These are phyloP conservation scores for Thielaviopsis cerberus DNA, from an alignment of 2,329 filamentous ascomycete species.

Conservation along the genomic window DNA sequence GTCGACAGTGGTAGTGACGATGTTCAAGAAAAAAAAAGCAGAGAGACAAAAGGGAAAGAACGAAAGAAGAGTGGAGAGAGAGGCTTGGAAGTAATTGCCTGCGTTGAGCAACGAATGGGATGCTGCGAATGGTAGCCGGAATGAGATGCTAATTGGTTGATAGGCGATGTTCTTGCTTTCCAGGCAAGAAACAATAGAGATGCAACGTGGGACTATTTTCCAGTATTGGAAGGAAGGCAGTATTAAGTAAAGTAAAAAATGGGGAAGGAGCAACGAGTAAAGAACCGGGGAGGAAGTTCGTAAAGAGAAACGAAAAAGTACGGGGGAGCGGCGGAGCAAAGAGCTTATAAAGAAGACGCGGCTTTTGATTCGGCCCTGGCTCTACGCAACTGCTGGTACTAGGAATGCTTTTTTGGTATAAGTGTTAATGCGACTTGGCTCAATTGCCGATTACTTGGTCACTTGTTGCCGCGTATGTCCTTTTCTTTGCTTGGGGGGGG, in stretches of 20 bases:
- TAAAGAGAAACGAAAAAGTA: background rate
- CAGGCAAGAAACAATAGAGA: no score
- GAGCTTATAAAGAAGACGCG: background rate
- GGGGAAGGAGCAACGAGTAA: background rate
- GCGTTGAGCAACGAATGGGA: background rate
- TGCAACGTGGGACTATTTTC: no score
- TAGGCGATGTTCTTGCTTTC: no score
- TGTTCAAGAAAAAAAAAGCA: background rate
- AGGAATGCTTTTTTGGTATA: background rate
- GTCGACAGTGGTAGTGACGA: background rate
- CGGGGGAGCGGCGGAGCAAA: background rate
- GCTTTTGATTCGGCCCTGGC: no score
- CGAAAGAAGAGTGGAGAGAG: background rate
- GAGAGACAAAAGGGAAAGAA: background rate
- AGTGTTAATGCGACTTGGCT: background rate
- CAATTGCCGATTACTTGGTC: background rate
- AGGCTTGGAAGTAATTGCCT: no score
- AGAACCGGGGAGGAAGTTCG: background rate
- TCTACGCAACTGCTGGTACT: background rate
- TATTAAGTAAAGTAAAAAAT: background rate
- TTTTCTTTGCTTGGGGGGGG: background rate
- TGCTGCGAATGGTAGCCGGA: background rate
- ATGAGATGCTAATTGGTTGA: no score
- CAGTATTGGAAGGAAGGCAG: background rate
- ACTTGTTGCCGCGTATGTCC: background rate